Percentiles rank a stretch among this genome's conserved stretches.
phyloP scores from a whole-genome alignment of 345 rosid species.

The Lenwebbia sp. region DNA sequence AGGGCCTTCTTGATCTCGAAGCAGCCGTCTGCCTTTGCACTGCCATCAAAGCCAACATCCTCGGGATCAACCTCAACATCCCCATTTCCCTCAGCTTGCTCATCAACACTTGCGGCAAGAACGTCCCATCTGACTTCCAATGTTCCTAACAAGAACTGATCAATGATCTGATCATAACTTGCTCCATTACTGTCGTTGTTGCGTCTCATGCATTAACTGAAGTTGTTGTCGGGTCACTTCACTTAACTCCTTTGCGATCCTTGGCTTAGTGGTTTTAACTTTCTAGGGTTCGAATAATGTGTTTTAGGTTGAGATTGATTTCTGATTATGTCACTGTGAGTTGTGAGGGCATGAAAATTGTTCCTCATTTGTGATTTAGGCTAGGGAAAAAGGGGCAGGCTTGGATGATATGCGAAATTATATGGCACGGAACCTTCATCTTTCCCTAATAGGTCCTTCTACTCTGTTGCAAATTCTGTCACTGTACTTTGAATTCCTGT shows the following conservation, averaged over 20 bases:
- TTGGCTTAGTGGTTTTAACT: not conserved
- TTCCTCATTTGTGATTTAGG: not conserved
- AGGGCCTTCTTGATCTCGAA: constrained; percentile 55
- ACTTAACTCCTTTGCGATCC: not conserved
- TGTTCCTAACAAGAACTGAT: constrained; percentile 26
- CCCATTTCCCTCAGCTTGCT: constrained; percentile 62
- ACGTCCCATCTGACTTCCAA: constrained; percentile 58
- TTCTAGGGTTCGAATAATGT: not conserved
- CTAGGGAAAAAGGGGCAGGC: not conserved
- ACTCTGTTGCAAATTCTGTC: not conserved
- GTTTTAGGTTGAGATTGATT: not conserved
- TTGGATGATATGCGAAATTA: not conserved
- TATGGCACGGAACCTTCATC: not conserved
- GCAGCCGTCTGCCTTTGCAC: constrained; percentile 67
- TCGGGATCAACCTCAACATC: constrained; percentile 48
- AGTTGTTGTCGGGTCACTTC: not conserved
- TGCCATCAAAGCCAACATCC: constrained; percentile 61
- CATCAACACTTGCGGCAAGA: constrained; percentile 58
- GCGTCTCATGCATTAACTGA: not conserved
- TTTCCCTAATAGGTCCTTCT: not conserved
- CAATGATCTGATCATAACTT: not conserved
- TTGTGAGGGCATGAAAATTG: not conserved
- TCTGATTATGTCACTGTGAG: not conserved
- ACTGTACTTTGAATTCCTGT: not conserved
- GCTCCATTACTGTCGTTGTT: not conserved